phyloP scores from a whole-genome alignment of 202 grass and related monocot genomes.

The Cymbopogon flexuosus region DNA sequence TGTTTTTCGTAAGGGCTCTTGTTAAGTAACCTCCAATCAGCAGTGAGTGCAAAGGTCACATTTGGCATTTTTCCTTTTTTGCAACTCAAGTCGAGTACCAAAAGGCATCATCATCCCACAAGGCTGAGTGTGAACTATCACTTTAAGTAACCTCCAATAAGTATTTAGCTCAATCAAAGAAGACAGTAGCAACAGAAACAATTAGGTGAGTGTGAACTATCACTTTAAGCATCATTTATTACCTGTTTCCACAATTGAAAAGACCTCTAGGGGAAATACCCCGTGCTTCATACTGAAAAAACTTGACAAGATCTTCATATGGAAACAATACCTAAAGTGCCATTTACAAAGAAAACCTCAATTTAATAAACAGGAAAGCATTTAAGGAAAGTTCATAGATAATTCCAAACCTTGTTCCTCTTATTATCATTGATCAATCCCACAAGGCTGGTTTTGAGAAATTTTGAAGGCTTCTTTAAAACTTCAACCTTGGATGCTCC shows the following conservation, averaged over 20 bases:
- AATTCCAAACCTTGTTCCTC: conserved; percentile 66
- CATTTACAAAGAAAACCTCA: conserved; percentile 42
- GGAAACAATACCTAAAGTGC: conserved; percentile 63
- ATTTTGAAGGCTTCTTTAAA: conserved; percentile 74
- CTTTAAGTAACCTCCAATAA: no score
- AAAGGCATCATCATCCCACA: neutral
- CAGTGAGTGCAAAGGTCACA: neutral
- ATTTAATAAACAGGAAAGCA: conserved; percentile 29
- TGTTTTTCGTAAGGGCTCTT: no score
- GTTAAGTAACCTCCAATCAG: no score
- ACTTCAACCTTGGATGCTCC: conserved; percentile 53
- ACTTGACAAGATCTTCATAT: conserved; percentile 87
- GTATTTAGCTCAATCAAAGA: neutral
- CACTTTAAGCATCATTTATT: conserved; percentile 20
- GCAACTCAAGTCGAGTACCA: neutral
- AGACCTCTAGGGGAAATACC: conserved; percentile 89
- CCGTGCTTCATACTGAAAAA: conserved; percentile 78
- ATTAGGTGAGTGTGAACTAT: conserved; percentile 8
- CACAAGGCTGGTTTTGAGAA: conserved; percentile 79
- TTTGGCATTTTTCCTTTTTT: neutral
- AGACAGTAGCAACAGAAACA: conserved; percentile 13
- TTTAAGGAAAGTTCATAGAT: conserved; percentile 3
- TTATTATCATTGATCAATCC: conserved; percentile 94
- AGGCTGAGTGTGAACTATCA: no score
- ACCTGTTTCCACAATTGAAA: conserved; percentile 99